Conservation (phyloP, 129 eudicot genomes). For the Oenanthe sinensis region DNA sequence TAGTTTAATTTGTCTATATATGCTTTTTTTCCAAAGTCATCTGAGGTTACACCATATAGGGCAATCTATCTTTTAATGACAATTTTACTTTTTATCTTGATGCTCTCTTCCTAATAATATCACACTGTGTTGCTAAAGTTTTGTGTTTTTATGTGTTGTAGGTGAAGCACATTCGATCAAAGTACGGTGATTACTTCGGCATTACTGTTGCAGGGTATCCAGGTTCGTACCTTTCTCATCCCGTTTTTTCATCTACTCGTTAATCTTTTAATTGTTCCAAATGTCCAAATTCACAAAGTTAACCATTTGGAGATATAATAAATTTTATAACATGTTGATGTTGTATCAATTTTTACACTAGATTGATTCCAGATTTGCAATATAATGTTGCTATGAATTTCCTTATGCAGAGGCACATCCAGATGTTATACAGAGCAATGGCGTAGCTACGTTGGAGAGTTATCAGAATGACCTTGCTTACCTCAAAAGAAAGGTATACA, state of each 20-base stretch:
- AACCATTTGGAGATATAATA: not conserved
- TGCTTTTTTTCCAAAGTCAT: no score
- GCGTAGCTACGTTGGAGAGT: constrained; percentile 67
- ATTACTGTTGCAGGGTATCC: constrained; percentile 99
- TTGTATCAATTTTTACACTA: not conserved
- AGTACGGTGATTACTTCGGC: constrained; percentile 93
- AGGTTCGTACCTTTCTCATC: constrained; percentile 28
- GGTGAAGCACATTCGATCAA: constrained; percentile 81
- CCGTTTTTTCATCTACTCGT: not conserved
- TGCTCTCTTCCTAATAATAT: not conserved
- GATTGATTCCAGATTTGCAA: not conserved
- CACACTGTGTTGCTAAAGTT: not conserved
- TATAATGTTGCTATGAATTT: constrained; percentile 1
- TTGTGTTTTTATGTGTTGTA: constrained; percentile 1
- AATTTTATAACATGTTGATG: not conserved
- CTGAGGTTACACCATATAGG: no score
- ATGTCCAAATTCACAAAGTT: not conserved
- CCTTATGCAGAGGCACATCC: constrained; percentile 85
- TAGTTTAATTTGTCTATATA: no score
- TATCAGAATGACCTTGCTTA: constrained; percentile 82
- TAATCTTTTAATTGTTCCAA: not conserved
- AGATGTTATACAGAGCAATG: constrained; percentile 70
- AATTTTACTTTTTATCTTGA: no score
- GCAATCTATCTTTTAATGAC: no score
- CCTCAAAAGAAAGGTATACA: constrained; percentile 70